Evolutionary conservation across 2,329 filamentous ascomycete species (phyloP).

Genomic region (Neopestalotiopsis rosae): DNA sequence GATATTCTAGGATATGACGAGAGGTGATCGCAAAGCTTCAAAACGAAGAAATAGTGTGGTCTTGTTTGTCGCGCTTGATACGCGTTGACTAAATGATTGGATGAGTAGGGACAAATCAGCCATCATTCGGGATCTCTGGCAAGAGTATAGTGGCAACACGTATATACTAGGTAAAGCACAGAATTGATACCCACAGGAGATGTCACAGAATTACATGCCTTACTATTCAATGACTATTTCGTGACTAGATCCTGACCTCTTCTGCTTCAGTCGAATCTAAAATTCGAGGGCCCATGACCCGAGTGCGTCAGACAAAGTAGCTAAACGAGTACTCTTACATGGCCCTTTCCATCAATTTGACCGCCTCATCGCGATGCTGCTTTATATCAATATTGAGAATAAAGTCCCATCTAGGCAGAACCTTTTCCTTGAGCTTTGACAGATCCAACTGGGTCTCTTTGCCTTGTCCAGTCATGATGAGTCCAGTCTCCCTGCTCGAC

Average conservation of each 20-base stretch:
- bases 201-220: neutral
- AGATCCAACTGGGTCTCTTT: constrained; percentile 3
- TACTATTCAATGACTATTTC: neutral
- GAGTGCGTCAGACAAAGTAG: neutral
- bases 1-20: neutral
- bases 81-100: no score
- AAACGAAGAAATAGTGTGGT: neutral
- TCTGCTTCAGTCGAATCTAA: neutral
- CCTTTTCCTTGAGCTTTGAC: neutral
- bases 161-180: neutral
- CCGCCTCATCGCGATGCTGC: neutral
- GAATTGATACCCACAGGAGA: neutral
- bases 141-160: neutral
- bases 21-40: neutral
- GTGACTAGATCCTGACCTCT: neutral
- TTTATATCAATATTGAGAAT: constrained; percentile 7
- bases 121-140: no score
- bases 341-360: neutral
- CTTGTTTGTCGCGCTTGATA: no score
- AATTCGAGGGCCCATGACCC: neutral
- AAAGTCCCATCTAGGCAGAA: constrained; percentile 12
- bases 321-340: neutral
- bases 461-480: neutral
- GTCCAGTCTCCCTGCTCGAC: neutral
- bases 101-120: no score